phyloP scores from a whole-genome alignment of 257 asterid genomes.

The Thymus quinquecostatus region DNA sequence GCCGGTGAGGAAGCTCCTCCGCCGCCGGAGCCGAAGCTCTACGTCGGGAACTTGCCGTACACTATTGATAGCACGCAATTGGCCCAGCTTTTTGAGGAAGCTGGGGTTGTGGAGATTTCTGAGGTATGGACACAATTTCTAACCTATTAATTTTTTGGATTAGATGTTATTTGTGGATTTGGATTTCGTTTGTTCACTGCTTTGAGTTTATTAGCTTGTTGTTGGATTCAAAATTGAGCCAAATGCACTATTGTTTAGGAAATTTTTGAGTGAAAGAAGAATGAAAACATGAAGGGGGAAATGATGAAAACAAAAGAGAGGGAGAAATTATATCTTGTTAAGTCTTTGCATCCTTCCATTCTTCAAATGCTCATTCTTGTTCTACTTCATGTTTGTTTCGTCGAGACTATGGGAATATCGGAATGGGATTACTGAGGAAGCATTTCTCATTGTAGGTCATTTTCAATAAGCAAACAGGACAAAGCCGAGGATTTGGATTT shows the following conservation, averaged over 20 bases:
- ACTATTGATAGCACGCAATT: constrained; percentile 67
- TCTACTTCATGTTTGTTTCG: background rate
- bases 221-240: background rate
- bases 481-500: constrained; percentile 90
- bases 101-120: constrained; percentile 86
- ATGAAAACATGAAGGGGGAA: background rate
- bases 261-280: background rate
- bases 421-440: background rate
- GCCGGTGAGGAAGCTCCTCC: constrained; percentile 34
- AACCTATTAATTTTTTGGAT: background rate
- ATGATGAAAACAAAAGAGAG: background rate
- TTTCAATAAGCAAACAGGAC: constrained; percentile 78
- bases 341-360: background rate
- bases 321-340: background rate
- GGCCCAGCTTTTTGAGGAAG: constrained; percentile 70
- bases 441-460: constrained; percentile 58
- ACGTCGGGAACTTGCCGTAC: constrained; percentile 81
- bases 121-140: constrained; percentile 49
- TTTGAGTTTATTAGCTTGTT: background rate
- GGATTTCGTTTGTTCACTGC: background rate
- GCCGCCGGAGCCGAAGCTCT: constrained; percentile 78
- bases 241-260: background rate
- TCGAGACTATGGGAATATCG: background rate
- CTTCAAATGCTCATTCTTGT: background rate
- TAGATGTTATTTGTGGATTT: background rate